These are phyloP conservation scores for Solanum dulcamara DNA, from an alignment of 257 asterid genomes.

Conservation along the genomic window DNA sequence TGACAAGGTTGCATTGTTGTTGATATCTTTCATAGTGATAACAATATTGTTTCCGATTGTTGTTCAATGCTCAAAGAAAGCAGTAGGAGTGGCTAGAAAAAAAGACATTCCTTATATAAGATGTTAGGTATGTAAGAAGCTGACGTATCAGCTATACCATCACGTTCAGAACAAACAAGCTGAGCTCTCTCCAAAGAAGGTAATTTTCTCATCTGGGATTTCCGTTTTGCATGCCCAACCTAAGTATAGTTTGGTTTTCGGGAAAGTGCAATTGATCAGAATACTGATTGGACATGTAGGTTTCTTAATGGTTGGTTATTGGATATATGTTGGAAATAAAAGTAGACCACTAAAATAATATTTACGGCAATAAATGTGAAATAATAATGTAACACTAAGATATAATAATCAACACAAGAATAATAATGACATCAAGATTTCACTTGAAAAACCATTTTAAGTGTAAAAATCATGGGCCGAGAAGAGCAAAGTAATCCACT, in stretches of 20 bases:
- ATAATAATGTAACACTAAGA: too few species aligned
- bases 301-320: not conserved
- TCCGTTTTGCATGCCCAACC: not conserved
- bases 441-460: not conserved
- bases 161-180: slow-evolving; percentile 67
- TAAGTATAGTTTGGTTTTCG: not conserved
- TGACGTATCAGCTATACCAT: slow-evolving; percentile 49
- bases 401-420: not conserved
- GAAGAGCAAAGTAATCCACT: not conserved
- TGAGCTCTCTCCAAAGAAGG: slow-evolving; percentile 70
- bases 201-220: slow-evolving; percentile 13
- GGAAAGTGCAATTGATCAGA: not conserved
- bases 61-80: slow-evolving; percentile 55
- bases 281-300: not conserved
- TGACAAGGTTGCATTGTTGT: not conserved
- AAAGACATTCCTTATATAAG: slow-evolving; percentile 80
- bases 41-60: slow-evolving; percentile 31
- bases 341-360: not conserved
- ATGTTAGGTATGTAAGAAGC: slow-evolving; percentile 70
- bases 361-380: not conserved
- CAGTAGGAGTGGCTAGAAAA: slow-evolving; percentile 62
- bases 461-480: not conserved
- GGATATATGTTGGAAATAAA: not conserved
- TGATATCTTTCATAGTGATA: slow-evolving; percentile 7
- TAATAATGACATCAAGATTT: not conserved